Base-by-base conservation (phyloP, 2,329 filamentous ascomycete species). In the Cytospora paraplurivora region DNA sequence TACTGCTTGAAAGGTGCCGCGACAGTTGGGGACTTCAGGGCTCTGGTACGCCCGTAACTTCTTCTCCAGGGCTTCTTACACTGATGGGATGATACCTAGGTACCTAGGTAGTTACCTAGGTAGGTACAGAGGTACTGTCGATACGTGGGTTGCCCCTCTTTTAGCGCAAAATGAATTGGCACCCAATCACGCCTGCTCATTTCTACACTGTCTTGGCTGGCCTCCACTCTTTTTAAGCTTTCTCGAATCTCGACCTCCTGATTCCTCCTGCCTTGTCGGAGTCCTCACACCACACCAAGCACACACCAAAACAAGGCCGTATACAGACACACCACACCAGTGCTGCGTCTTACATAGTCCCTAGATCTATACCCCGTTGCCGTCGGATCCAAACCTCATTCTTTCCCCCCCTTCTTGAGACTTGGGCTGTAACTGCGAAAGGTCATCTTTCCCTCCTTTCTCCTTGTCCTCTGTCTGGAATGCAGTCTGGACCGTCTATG, bases 381-480 rank as follows among this genome's bases (percentile, higher is more conserved):
- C 51, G 49, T 61, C 51, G 59, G 51, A 50, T 44, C 27, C 59
- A 33, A 61, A 19, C 51, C 33, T 55, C 59, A 49, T 15, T 27
- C 33, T 47, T n/a, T 27, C 19, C 33, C 33, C 21, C 35, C 49
- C 32, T 32, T 54, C 52, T 38, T 49, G 49, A 49, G 59, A 61
- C 51, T 38, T 61, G 32, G 21, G 8, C 17, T 21, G 17, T 61
- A 34, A 55, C 34, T 51, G 51, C 59, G 51, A 50, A n/a, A 32
- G 34, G 17, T 38, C n/a, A n/a, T 37, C 38, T 44, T 34, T 52
- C 32, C 32, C 37, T 49, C 32, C 27, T 11, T 49, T 21, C 19
- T 52, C 59, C 37, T 61, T 55, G 51, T 61, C 34, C 5, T 34
- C 41, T 55, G 51, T 53, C 59, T 61, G 51, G 59, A 61, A 61